Evolutionary conservation across 345 rosid species (phyloP).

Genomic region (Excoecaria cochinchinensis): DNA sequence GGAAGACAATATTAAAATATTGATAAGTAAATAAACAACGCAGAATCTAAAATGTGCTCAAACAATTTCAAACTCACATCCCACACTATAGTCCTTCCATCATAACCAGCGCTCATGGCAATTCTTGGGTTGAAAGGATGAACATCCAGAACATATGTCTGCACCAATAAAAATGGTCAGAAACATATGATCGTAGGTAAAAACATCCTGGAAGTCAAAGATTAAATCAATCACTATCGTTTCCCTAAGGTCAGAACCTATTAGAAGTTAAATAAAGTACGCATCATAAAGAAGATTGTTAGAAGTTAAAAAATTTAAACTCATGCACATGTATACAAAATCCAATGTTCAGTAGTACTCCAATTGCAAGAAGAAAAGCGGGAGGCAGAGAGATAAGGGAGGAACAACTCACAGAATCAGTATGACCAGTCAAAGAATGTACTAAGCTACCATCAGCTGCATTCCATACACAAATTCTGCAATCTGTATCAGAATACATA

Average conservation of each 20-base stretch:
- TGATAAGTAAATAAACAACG: slow-evolving; percentile 16
- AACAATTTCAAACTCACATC: slow-evolving; percentile 70
- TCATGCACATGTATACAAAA: neutral
- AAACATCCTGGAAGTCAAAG: slow-evolving; percentile 5
- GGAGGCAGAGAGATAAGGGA: neutral
- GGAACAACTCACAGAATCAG: slow-evolving; percentile 74
- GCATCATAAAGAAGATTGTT: neutral
- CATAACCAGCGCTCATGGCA: slow-evolving; percentile 99
- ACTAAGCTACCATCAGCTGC: slow-evolving; percentile 96
- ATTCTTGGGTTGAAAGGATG: slow-evolving; percentile 98
- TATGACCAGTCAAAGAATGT: slow-evolving; percentile 96
- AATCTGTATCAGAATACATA: slow-evolving; percentile 56
- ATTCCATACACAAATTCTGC: slow-evolving; percentile 99
- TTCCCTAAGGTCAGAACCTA: neutral
- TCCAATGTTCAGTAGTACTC: neutral
- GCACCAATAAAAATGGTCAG: slow-evolving; percentile 36
- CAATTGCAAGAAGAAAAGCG: neutral
- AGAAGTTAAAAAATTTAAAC: neutral
- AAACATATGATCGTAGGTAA: neutral
- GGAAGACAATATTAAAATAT: slow-evolving; percentile 25
- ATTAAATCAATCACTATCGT: neutral
- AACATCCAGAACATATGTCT: slow-evolving; percentile 98
- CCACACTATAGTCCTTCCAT: slow-evolving; percentile 95
- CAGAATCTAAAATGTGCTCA: slow-evolving; percentile 15
- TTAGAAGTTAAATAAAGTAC: neutral